Base-by-base conservation (phyloP, 2,329 filamentous ascomycete species). In the Aspergillus sp. region DNA sequence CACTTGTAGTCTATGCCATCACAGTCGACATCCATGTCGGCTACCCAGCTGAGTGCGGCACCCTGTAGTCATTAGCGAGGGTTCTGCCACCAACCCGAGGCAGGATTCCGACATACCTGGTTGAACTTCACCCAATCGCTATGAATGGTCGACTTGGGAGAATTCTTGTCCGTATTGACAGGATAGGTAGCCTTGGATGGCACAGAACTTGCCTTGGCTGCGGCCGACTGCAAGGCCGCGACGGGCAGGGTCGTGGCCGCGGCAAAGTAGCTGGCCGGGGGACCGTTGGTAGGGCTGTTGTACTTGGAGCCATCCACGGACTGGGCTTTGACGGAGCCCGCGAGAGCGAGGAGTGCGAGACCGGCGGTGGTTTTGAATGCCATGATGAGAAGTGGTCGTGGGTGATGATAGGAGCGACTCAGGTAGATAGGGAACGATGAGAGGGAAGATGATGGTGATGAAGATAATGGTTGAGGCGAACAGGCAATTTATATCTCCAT, bases 21-120 rank as follows among this genome's bases (percentile, higher is more conserved):
- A 30, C 72, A 73, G 56, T 74, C 71, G 1, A 74, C 71, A 53
- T 74, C 71, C 72, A 74, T 74, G 38, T 74, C 71, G 0, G 72
- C 71, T 0, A 71, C 58, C 62, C 63, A 74, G 27, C 69, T 67
- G 39, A 69, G 63, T 8, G 72, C 68, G 1, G 71, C 66, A 3
- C 69, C 72, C 71, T 74, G 36, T 36, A 25, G 21, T 19, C 8
- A 21, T 59, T 19, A 42, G 48, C 25, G 10, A 27, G 17, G 5
- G 27, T 4, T 10, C 2, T 6, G 5, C 2, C 2, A 6, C 21
- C 8, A 15, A 30, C 5, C 1, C 5, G 5, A 54, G 23, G n/a
- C 17, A 5, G 27, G 8, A 19, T 7, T 2, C 11, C 3, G 8
- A 17, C 61, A 5, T 60, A 71, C 70, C 54, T 68, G 57, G n/a